phyloP scores from a whole-genome alignment of 495 filamentous ascomycete genomes.

The Sphaerosporella brunnea region DNA sequence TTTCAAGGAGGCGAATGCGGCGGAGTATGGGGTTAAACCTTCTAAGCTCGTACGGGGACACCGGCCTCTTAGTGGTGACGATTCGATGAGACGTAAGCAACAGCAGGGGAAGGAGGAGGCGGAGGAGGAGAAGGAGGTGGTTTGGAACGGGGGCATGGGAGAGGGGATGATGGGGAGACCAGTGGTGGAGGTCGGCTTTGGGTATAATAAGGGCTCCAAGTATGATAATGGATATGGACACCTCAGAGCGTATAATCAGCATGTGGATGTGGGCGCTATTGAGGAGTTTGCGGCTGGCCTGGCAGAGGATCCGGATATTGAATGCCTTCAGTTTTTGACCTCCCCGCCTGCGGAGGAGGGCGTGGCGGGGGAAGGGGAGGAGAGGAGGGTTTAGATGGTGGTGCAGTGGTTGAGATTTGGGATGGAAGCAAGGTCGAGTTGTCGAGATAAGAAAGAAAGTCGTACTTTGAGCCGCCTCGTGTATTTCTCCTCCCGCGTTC shows the following conservation, averaged over 20 bases:
- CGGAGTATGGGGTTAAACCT: neutral
- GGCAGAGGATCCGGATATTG: neutral
- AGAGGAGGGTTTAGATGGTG: no score
- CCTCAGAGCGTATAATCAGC: neutral
- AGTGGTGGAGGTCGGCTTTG: neutral
- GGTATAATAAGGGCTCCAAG: neutral
- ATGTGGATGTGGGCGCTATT: neutral
- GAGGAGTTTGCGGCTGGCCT: neutral
- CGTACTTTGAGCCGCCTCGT: no score
- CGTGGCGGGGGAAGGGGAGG: no score
- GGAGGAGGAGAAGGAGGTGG: neutral
- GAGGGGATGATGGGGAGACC: neutral
- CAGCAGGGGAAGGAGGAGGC: neutral
- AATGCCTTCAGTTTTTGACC: no score
- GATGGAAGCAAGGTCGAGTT: no score
- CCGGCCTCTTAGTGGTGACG: neutral
- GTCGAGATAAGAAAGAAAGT: no score
- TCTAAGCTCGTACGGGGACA: neutral
- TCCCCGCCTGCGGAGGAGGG: no score
- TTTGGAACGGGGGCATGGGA: no score
- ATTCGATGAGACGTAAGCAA: neutral
- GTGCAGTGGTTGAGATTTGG: no score
- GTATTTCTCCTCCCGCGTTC: no score
- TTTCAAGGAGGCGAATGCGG: neutral
- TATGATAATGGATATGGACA: neutral